Conservation (phyloP, 2,329 filamentous ascomycete species). For the Fusarium fujikuroi region DNA sequence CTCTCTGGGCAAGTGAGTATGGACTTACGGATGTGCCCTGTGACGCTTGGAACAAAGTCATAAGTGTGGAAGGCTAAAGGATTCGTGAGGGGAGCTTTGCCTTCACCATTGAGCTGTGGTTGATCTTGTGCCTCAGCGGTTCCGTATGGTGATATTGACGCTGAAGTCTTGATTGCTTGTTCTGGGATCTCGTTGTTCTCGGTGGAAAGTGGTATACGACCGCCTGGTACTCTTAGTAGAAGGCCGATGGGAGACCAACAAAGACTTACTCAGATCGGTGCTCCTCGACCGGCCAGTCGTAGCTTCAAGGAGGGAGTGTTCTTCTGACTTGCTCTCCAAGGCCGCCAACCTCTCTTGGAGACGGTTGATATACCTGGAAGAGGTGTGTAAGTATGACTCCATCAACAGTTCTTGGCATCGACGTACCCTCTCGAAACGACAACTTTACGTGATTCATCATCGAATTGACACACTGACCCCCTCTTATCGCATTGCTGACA, state of each 20-base stretch:
- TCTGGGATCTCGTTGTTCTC: not conserved
- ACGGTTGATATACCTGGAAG: constrained; percentile 23
- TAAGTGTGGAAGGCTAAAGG: constrained; percentile 35
- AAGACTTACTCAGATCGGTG: not conserved
- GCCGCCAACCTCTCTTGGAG: constrained; percentile 26
- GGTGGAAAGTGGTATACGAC: not conserved
- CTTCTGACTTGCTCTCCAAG: constrained; percentile 3
- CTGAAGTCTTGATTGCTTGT: not conserved
- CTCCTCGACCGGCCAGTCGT: not conserved
- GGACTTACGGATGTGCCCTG: constrained; percentile 11
- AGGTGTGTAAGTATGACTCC: not conserved
- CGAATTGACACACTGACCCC: constrained; percentile 16
- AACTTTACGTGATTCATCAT: constrained; percentile 30
- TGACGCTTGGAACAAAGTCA: constrained; percentile 32
- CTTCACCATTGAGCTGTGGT: not conserved
- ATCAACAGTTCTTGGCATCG: too few species aligned
- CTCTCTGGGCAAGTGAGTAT: not conserved
- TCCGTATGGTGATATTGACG: not conserved
- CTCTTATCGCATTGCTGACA: constrained; percentile 35
- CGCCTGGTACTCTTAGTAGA: not conserved
- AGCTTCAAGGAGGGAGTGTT: not conserved
- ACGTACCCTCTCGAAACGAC: constrained; percentile 29
- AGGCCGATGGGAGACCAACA: accelerated
- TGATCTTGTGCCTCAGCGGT: not conserved
- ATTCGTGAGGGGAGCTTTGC: constrained; percentile 30